Conservation (phyloP, 345 rosid genomes). For the Eucalyptus regnans region DNA sequence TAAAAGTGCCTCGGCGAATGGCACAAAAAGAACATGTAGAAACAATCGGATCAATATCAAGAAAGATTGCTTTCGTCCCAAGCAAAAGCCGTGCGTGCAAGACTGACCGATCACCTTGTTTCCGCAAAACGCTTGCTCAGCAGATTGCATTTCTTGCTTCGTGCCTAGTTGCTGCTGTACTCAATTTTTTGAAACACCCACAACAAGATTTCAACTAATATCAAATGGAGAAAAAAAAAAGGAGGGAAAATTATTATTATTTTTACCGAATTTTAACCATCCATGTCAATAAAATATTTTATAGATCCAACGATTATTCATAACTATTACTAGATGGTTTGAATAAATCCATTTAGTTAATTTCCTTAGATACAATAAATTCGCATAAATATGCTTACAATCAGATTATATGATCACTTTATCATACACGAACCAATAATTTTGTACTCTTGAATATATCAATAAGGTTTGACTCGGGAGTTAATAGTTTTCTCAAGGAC, state of each 20-base stretch:
- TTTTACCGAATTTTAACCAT: not conserved
- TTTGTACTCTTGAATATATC: not conserved
- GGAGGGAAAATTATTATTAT: not conserved
- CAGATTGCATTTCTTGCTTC: not conserved
- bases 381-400: not conserved
- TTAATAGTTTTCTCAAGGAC: not conserved
- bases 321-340: not conserved
- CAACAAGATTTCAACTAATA: not conserved
- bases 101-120: too few species aligned
- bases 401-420: not conserved
- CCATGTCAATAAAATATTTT: not conserved
- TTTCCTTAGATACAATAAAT: not conserved
- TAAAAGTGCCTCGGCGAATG: not conserved
- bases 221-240: not conserved
- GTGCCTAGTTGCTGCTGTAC: not conserved
- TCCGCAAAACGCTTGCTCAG: not conserved
- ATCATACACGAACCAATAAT: not conserved
- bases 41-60: not conserved
- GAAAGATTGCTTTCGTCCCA: not conserved
- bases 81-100: not conserved
- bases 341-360: not conserved
- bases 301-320: not conserved
- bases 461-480: not conserved
- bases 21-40: not conserved
- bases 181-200: not conserved